Evolutionary conservation across 2,329 filamentous ascomycete genomes (phyloP).

Genomic region (Aspergillus fischeri): DNA sequence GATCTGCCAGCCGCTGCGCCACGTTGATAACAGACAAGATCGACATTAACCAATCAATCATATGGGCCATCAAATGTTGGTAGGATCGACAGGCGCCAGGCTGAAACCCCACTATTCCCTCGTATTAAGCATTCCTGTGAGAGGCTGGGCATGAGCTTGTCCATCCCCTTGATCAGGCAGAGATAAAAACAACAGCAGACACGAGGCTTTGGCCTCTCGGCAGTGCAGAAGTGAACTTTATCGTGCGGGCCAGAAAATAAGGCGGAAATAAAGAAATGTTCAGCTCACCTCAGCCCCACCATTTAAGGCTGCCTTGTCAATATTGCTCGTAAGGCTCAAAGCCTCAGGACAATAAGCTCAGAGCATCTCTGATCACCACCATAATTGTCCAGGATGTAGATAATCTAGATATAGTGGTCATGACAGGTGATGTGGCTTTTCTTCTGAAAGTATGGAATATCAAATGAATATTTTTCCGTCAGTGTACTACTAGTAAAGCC

Average conservation of each 20-base stretch:
- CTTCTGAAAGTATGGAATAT: not conserved
- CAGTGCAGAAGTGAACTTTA: not conserved
- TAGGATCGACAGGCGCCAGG: not conserved
- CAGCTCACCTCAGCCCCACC: not conserved
- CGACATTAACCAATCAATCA: not conserved
- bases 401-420: not conserved
- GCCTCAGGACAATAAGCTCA: not conserved
- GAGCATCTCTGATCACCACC: not conserved
- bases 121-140: not conserved
- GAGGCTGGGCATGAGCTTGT: not conserved
- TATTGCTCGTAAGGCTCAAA: not conserved
- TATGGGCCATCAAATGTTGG: not conserved
- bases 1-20: constrained; percentile 2
- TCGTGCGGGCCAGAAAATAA: not conserved
- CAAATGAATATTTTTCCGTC: not conserved
- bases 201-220: not conserved
- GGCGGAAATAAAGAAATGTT: not conserved
- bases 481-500: too few relatives aligned
- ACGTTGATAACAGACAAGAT: constrained; percentile 1
- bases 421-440: not conserved
- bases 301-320: not conserved
- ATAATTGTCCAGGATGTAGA: not conserved
- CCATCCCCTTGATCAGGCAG: not conserved
- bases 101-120: not conserved
- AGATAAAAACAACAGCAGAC: not conserved